Evolutionary conservation across 108 stramenopile genomes (phyloP).

Genomic region (Schizochytrium sp.): DNA sequence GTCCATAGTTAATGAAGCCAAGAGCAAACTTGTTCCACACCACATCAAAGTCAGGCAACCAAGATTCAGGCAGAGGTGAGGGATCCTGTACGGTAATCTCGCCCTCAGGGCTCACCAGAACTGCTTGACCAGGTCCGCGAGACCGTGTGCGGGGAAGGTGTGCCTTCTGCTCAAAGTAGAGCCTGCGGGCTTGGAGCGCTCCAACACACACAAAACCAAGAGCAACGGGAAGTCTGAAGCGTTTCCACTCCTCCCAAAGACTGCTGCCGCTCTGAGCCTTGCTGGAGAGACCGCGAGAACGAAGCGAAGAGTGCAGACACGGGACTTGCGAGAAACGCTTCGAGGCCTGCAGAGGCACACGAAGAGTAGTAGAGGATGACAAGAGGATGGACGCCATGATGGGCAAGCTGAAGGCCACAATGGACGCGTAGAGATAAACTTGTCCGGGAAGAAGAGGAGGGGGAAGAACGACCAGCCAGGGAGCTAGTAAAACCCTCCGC

Average conservation of each 20-base stretch:
- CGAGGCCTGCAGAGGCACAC: no score
- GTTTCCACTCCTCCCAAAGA: slow-evolving; percentile 22
- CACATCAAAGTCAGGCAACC: slow-evolving; percentile 2
- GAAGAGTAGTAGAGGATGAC: no score
- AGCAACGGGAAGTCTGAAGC: slow-evolving; percentile 7
- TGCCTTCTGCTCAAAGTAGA: slow-evolving; percentile 46
- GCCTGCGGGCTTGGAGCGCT: neutral
- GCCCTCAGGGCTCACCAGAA: neutral
- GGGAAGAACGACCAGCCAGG: no score
- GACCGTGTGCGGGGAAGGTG: neutral
- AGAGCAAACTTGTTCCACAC: slow-evolving; percentile 41
- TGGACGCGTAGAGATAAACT: no score
- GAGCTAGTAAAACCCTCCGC: no score
- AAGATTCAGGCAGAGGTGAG: neutral
- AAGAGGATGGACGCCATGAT: no score
- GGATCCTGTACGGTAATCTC: neutral
- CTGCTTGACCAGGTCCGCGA: neutral
- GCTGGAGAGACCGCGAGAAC: neutral
- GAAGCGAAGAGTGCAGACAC: no score
- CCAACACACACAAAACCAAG: slow-evolving; percentile 35
- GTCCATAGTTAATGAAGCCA: neutral
- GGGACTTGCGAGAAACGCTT: no score
- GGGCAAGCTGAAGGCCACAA: no score
- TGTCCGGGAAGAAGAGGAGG: no score
- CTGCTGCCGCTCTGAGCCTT: neutral